A percentile compares a stretch with the other conserved stretches of the same genome.
These are phyloP conservation scores for Thymus mandschuricus DNA, from an alignment of 257 asterid genomes.

Conservation along the genomic window DNA sequence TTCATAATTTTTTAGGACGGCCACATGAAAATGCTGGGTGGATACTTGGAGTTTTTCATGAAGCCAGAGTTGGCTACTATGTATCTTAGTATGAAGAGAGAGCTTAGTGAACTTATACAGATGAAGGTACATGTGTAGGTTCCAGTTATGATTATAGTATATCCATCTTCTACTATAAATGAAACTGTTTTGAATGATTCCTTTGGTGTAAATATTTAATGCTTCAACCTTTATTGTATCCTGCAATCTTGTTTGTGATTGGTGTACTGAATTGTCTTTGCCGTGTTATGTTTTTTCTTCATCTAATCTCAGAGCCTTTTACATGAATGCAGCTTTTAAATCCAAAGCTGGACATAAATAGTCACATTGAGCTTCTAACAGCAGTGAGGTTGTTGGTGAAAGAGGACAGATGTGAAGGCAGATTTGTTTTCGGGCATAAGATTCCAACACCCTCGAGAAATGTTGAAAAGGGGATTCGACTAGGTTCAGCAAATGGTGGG, in stretches of 20 bases:
- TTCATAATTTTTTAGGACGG: slow-evolving; percentile 62
- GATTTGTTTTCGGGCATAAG: slow-evolving; percentile 80
- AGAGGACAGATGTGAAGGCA: slow-evolving; percentile 85
- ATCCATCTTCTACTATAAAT: no score
- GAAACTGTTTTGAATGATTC: neutral
- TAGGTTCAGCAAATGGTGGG: slow-evolving; percentile 37
- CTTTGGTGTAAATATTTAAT: slow-evolving; percentile 4
- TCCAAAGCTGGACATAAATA: slow-evolving; percentile 58
- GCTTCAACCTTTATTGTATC: slow-evolving; percentile 15
- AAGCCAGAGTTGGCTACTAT: slow-evolving; percentile 68
- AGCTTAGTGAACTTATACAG: slow-evolving; percentile 79
- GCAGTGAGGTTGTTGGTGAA: slow-evolving; percentile 79
- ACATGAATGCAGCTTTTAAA: slow-evolving; percentile 67
- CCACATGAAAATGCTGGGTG: slow-evolving; percentile 89
- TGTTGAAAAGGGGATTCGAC: slow-evolving; percentile 38
- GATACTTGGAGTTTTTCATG: slow-evolving; percentile 91
- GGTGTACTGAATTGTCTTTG: neutral
- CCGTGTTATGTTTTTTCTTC: slow-evolving; percentile 18
- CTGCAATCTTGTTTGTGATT: neutral
- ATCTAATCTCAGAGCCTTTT: slow-evolving; percentile 25
- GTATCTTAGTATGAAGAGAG: slow-evolving; percentile 66
- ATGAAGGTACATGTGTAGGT: slow-evolving; percentile 53
- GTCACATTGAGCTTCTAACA: slow-evolving; percentile 60
- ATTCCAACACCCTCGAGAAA: slow-evolving; percentile 48
- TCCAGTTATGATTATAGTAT: neutral